Conservation (phyloP, 495 filamentous ascomycete species). For the Penicillium argentinense region DNA sequence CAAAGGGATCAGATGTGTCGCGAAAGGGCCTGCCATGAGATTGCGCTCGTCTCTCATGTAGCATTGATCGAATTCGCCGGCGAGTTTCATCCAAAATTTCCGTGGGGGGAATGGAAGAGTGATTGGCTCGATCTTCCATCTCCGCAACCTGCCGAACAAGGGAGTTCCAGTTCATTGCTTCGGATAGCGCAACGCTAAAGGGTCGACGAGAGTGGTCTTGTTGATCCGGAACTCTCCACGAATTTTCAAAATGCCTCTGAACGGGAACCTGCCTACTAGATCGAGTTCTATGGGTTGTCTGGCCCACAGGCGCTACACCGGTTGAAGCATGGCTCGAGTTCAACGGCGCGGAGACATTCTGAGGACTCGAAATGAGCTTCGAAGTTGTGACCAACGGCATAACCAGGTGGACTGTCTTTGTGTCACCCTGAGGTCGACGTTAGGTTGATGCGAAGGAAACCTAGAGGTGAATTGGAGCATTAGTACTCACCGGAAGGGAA, state of each 20-base stretch:
- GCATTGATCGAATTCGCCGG: not conserved
- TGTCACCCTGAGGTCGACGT: no score
- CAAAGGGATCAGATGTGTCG: no score
- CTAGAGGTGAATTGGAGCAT: not conserved
- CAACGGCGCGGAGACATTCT: no score
- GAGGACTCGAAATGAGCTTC: constrained; percentile 1
- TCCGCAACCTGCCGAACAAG: not conserved
- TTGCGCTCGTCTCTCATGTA: not conserved
- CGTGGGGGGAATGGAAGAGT: not conserved
- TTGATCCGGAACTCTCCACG: no score
- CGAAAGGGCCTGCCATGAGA: no score
- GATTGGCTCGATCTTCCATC: not conserved
- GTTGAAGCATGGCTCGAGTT: not conserved
- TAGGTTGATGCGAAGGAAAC: no score
- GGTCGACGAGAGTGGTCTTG: no score
- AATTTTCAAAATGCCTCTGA: no score
- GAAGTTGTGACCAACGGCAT: constrained; percentile 49
- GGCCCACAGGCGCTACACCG: not conserved
- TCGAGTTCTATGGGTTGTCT: constrained; percentile 8
- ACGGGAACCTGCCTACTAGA: constrained; percentile 9
- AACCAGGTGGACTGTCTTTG: constrained; percentile 61
- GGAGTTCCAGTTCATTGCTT: not conserved
- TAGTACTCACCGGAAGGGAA: constrained; percentile 50
- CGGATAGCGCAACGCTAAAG: no score
- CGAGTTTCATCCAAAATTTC: not conserved